phyloP scores from a whole-genome alignment of 495 filamentous ascomycete species.

The Tetracladium setigerum region DNA sequence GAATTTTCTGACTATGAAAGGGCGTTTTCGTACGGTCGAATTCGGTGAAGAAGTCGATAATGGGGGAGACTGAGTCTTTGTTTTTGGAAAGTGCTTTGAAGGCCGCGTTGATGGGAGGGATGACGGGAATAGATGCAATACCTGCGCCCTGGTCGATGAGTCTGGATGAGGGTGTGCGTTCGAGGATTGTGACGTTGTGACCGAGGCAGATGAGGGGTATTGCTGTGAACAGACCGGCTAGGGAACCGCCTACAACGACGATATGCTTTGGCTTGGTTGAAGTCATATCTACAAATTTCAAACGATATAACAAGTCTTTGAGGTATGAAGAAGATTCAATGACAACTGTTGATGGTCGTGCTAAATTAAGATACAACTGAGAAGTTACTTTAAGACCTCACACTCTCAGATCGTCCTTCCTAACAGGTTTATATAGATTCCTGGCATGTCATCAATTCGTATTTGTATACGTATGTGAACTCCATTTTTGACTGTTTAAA shows the following conservation, averaged over 20 bases:
- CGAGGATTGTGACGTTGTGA: constrained; percentile 44
- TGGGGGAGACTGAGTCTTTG: constrained; percentile 22
- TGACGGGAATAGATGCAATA: constrained; percentile 29
- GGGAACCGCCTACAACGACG: constrained; percentile 35
- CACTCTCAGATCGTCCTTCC: too few relatives aligned
- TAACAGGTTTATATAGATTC: too few relatives aligned
- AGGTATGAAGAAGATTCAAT: not conserved
- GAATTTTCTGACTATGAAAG: constrained; percentile 26
- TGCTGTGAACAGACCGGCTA: constrained; percentile 37
- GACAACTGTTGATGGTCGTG: too few relatives aligned
- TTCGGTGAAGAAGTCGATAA: constrained; percentile 25
- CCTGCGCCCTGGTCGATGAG: constrained; percentile 50
- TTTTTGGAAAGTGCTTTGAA: not conserved
- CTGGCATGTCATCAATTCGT: too few relatives aligned
- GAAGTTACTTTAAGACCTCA: too few relatives aligned
- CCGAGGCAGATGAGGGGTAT: constrained; percentile 41
- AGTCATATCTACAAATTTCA: too few relatives aligned
- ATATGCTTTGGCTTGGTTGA: too few relatives aligned
- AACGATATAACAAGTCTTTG: too few relatives aligned
- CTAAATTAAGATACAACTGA: too few relatives aligned
- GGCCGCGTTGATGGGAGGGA: not conserved
- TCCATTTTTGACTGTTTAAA: too few relatives aligned
- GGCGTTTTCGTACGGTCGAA: constrained; percentile 31
- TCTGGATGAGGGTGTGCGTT: constrained; percentile 36
- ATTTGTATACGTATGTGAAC: too few relatives aligned